Conservation (phyloP, 805 yeast genomes). For the Candida anglica region DNA sequence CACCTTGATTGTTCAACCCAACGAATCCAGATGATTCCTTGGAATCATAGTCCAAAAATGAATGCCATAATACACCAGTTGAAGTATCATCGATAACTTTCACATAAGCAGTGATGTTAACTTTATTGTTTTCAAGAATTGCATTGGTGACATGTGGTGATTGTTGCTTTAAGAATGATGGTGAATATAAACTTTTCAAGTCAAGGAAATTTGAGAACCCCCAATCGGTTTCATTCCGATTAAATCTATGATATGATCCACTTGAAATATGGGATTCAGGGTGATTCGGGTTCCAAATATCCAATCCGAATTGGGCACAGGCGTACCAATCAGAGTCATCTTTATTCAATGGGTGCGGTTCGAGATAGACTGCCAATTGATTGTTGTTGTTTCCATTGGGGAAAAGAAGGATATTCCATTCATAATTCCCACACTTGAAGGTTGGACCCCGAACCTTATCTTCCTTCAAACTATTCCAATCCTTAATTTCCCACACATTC, state of each 20-base stretch:
- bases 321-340: slow-evolving; percentile 59
- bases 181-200: slow-evolving; percentile 36
- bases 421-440: slow-evolving; percentile 56
- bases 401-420: slow-evolving; percentile 70
- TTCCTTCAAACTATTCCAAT: slow-evolving; percentile 41
- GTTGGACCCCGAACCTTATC: slow-evolving; percentile 44
- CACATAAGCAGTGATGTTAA: slow-evolving; percentile 75
- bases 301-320: slow-evolving; percentile 89
- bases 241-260: slow-evolving; percentile 76
- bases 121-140: slow-evolving; percentile 48
- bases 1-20: slow-evolving; percentile 95
- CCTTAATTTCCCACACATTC: slow-evolving; percentile 48
- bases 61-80: slow-evolving; percentile 96
- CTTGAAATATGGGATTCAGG: slow-evolving; percentile 57
- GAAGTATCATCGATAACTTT: slow-evolving; percentile 73
- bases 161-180: slow-evolving; percentile 16
- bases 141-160: slow-evolving; percentile 21
- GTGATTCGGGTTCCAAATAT: slow-evolving; percentile 75
- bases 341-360: slow-evolving; percentile 53
- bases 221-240: slow-evolving; percentile 83
- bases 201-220: slow-evolving; percentile 83
- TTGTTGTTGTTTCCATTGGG: slow-evolving; percentile 68
- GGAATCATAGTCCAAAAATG: slow-evolving; percentile 79
- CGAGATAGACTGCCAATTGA: slow-evolving; percentile 66
- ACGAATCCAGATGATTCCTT: slow-evolving; percentile 85